These are phyloP conservation scores for Cucurbita pepo DNA, from an alignment of 306 rosid genomes.

Conservation along the genomic window DNA sequence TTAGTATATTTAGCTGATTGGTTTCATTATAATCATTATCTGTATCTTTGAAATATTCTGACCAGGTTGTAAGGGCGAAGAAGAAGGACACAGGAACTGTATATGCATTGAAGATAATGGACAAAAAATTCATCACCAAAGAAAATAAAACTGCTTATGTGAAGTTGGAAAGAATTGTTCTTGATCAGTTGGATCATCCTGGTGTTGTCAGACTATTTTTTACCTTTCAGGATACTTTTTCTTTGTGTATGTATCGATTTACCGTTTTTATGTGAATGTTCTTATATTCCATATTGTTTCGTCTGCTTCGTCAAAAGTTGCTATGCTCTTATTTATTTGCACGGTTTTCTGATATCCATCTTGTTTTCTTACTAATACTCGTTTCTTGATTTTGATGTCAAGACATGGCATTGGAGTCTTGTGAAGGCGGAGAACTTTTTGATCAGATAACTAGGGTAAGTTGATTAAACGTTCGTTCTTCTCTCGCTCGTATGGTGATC, in stretches of 20 bases:
- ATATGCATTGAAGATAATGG: constrained; percentile 98
- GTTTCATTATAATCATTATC: neutral
- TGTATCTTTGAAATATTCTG: neutral
- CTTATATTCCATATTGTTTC: neutral
- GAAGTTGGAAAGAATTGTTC: constrained; percentile 93
- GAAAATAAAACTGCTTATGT: constrained; percentile 97
- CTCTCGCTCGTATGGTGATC: neutral
- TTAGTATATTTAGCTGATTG: neutral
- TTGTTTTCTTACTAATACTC: neutral
- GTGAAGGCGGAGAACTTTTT: constrained; percentile 99
- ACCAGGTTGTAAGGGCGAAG: constrained; percentile 97
- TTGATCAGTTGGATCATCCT: constrained; percentile 94
- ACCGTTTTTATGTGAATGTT: neutral
- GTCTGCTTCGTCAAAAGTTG: neutral
- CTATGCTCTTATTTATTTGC: neutral
- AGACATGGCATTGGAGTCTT: constrained; percentile 99
- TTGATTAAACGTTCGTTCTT: neutral
- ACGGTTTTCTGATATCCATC: neutral
- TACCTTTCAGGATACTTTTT: constrained; percentile 91
- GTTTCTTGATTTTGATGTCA: constrained; percentile 19
- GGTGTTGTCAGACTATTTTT: constrained; percentile 87
- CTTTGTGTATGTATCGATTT: constrained; percentile 58
- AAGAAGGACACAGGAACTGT: constrained; percentile 79
- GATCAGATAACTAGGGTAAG: constrained; percentile 99
- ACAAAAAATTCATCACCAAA: constrained; percentile 88